Evolutionary conservation across 495 filamentous ascomycete genomes (phyloP).

Genomic region (Hyaloscypha hepaticicola): DNA sequence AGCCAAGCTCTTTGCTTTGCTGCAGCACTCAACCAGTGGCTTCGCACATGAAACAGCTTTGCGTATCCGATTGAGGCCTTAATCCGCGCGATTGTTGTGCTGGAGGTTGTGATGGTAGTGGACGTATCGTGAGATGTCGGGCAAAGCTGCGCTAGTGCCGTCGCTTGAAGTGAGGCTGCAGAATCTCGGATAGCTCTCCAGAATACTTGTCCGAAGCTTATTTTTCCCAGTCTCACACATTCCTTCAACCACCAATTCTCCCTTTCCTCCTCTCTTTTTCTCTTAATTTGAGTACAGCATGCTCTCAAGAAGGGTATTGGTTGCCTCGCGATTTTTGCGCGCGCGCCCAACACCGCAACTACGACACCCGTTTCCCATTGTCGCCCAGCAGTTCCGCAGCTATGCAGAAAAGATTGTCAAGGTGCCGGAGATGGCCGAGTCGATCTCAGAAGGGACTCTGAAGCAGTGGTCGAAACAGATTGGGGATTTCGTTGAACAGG

Average conservation of each 20-base stretch:
- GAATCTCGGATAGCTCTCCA: constrained; percentile 13
- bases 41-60: background rate
- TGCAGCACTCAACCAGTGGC: background rate
- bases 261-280: constrained; percentile 1
- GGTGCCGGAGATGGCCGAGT: constrained; percentile 98
- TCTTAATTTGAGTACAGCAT: constrained; percentile 36
- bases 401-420: constrained; percentile 83
- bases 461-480: constrained; percentile 95
- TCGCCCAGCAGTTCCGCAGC: constrained; percentile 48
- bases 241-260: constrained; percentile 15
- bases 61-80: background rate
- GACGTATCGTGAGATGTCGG: constrained; percentile 19
- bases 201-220: constrained; percentile 11
- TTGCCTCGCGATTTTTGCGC: constrained; percentile 47
- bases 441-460: constrained; percentile 94
- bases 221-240: background rate
- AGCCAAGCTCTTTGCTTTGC: constrained; percentile 4
- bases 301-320: constrained; percentile 49
- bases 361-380: constrained; percentile 39
- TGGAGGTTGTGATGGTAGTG: background rate
- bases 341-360: constrained; percentile 42
- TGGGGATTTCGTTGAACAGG: constrained; percentile 91
- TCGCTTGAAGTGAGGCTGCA: constrained; percentile 18
- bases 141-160: constrained; percentile 15
- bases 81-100: background rate